Conservation (phyloP, 2,329 filamentous ascomycete species). For the Lachnum nothofagi region DNA sequence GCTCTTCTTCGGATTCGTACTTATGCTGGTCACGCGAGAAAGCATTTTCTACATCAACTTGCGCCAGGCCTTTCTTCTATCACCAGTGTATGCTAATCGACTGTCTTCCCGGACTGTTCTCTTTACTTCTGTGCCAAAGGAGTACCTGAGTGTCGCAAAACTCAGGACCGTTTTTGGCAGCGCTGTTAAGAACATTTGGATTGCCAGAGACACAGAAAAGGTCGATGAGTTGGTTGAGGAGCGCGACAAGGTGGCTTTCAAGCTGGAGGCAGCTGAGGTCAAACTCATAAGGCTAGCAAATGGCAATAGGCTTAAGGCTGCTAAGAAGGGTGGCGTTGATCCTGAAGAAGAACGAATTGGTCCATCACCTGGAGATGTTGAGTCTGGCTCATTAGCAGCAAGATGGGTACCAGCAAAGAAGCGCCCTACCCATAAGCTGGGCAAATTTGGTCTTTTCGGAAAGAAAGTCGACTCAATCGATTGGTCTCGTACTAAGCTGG, state of each 20-base stretch:
- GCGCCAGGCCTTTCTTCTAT: constrained; percentile 85
- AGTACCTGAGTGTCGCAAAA: constrained; percentile 72
- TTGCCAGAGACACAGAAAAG: constrained; percentile 69
- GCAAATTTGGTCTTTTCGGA: constrained; percentile 64
- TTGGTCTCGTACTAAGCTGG: constrained; percentile 75
- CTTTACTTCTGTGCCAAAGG: constrained; percentile 75
- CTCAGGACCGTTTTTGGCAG: constrained; percentile 77
- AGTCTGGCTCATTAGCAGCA: constrained; percentile 66
- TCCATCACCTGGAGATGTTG: constrained; percentile 54
- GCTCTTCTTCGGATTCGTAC: constrained; percentile 80
- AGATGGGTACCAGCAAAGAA: constrained; percentile 70
- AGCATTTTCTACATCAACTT: constrained; percentile 88
- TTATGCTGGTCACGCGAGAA: constrained; percentile 83
- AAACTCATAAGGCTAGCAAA: constrained; percentile 78
- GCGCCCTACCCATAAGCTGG: constrained; percentile 70
- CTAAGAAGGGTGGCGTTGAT: constrained; percentile 53
- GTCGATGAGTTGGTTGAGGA: constrained; percentile 77
- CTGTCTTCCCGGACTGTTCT: constrained; percentile 88
- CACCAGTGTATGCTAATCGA: constrained; percentile 75
- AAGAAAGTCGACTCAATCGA: constrained; percentile 93
- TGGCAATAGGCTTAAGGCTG: constrained; percentile 60
- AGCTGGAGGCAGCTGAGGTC: constrained; percentile 81
- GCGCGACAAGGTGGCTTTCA: constrained; percentile 72
- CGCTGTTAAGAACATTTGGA: constrained; percentile 78
- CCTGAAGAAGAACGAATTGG: constrained; percentile 40